phyloP scores from a whole-genome alignment of 1,284 basidiomycete genomes.

The Apiotrichum domesticum region DNA sequence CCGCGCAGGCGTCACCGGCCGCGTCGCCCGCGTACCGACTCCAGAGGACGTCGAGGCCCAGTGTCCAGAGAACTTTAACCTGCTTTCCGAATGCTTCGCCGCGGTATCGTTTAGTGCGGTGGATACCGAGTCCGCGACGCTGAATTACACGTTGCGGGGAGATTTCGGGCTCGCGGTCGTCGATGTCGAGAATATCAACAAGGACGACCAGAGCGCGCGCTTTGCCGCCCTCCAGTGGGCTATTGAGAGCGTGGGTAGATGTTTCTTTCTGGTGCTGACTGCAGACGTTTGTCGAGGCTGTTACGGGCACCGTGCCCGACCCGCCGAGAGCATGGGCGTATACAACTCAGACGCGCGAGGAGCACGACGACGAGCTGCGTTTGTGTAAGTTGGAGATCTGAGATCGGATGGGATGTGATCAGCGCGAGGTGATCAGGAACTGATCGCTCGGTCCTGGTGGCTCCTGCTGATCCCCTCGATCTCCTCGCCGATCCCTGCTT shows the following conservation, averaged over 20 bases:
- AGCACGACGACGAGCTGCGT: conserved; percentile 55
- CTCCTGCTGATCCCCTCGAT: too few relatives aligned
- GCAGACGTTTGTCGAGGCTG: conserved; percentile 59
- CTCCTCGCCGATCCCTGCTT: too few relatives aligned
- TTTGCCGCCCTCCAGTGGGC: conserved; percentile 71
- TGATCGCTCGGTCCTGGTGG: too few relatives aligned
- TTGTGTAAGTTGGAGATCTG: conserved; percentile 55
- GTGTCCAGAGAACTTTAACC: conserved; percentile 69
- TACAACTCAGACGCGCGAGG: conserved; percentile 59
- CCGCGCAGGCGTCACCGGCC: too few relatives aligned
- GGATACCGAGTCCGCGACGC: conserved; percentile 42
- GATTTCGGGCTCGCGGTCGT: conserved; percentile 62
- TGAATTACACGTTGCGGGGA: conserved; percentile 63
- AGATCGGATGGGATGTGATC: conserved; percentile 54
- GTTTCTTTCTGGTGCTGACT: conserved; percentile 4
- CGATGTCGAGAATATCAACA: conserved; percentile 59
- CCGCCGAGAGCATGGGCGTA: conserved; percentile 66
- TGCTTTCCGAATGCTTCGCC: conserved; percentile 64
- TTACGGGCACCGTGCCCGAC: conserved; percentile 51
- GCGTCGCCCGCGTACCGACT: conserved; percentile 37
- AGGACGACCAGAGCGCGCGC: conserved; percentile 60
- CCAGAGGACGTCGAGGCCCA: conserved; percentile 51
- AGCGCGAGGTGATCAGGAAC: too few relatives aligned
- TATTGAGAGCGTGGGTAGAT: conserved; percentile 55
- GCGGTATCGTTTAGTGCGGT: conserved; percentile 61